These are phyloP conservation scores for Sequoiadendron giganteum DNA, from an alignment of 75 land plant species.

Conservation along the genomic window DNA sequence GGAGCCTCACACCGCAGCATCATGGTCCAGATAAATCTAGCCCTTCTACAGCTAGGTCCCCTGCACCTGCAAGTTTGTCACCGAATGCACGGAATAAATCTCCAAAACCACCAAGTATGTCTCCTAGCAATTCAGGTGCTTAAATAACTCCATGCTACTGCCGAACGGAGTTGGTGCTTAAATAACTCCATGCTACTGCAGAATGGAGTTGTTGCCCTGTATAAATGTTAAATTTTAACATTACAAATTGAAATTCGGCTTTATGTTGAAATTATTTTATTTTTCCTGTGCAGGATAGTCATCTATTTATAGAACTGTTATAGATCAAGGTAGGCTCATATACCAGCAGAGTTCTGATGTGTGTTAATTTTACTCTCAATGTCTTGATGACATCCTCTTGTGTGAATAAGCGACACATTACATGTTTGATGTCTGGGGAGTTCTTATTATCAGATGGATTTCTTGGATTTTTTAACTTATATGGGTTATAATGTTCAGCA, in stretches of 20 bases:
- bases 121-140: slow-evolving; percentile 10
- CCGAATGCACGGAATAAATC: slow-evolving; percentile 1
- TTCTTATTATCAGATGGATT: slow-evolving; percentile 1
- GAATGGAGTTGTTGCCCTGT: neutral
- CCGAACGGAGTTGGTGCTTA: neutral
- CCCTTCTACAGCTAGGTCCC: slow-evolving; percentile 1
- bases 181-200: neutral
- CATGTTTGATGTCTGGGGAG: neutral
- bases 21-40: neutral
- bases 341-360: neutral
- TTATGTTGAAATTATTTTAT: neutral
- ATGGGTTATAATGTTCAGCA: neutral
- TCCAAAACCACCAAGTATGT: slow-evolving; percentile 7
- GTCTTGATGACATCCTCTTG: neutral
- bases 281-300: neutral
- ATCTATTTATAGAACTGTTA: neutral
- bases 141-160: neutral
- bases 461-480: neutral
- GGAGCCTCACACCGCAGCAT: neutral
- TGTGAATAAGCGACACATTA: neutral
- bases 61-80: slow-evolving; percentile 11
- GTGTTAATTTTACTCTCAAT: neutral
- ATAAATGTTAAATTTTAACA: neutral
- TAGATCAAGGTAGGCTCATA: neutral
- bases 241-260: neutral